Conservation (phyloP, 805 yeast species). For the Alloascoidea hylecoeti region DNA sequence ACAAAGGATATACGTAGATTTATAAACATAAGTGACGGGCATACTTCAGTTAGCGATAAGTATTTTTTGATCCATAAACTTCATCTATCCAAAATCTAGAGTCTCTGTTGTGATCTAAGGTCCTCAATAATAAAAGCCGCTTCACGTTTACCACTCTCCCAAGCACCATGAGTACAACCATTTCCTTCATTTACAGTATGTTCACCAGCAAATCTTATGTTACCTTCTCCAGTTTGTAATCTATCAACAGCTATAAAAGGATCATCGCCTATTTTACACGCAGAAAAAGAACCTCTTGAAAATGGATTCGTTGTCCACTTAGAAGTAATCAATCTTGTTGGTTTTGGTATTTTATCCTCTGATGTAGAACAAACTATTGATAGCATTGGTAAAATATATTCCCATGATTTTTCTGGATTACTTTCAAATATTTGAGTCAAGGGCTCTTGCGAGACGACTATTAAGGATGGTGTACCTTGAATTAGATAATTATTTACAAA, state of each 20-base stretch:
- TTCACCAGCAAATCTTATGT: conserved; percentile 80
- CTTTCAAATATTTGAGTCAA: conserved; percentile 14
- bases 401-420: background rate
- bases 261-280: conserved; percentile 55
- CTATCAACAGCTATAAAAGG: conserved; percentile 50
- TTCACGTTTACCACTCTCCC: conserved; percentile 57
- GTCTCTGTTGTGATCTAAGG: no score
- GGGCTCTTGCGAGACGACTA: conserved; percentile 58
- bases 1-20: no score
- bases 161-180: conserved; percentile 93
- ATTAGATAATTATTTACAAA: conserved; percentile 45
- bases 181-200: conserved; percentile 79
- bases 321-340: conserved; percentile 26
- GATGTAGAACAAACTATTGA: background rate
- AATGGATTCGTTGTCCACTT: conserved; percentile 64
- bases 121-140: conserved; percentile 23
- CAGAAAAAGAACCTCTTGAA: conserved; percentile 70
- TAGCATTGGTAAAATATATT: background rate
- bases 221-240: conserved; percentile 42
- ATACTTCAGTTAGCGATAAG: no score
- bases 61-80: no score
- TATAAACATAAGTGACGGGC: no score
- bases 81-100: no score
- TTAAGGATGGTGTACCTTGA: conserved; percentile 35
- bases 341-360: conserved; percentile 19